Conservation (phyloP, 305 asterid genomes). For the Withania somnifera region DNA sequence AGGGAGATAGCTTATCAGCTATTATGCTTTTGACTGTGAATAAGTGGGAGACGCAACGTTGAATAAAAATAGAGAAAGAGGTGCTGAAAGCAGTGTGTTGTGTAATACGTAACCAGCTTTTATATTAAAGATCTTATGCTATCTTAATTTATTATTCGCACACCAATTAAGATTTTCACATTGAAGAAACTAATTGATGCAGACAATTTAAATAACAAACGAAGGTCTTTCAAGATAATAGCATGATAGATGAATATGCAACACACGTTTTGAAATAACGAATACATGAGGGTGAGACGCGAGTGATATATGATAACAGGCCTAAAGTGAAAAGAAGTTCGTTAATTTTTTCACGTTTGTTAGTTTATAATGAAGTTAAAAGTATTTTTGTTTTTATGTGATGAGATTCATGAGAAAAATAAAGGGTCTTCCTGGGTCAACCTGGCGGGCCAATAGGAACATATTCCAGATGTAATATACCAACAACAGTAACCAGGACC, state of each 20-base stretch:
- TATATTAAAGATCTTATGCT: not conserved
- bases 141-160: not conserved
- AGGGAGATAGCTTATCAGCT: not conserved
- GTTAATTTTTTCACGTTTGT: not conserved
- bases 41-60: not conserved
- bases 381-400: not conserved
- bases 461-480: not conserved
- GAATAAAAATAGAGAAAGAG: not conserved
- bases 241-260: not conserved
- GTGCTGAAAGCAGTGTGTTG: not conserved
- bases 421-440: not conserved
- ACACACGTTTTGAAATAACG: not conserved
- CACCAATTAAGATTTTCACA: not conserved
- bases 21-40: not conserved
- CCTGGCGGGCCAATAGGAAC: not conserved
- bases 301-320: not conserved
- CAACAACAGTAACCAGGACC: not conserved
- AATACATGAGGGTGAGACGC: not conserved
- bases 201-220: not conserved
- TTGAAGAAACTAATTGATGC: not conserved
- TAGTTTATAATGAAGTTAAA: not conserved
- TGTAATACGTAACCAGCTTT: not conserved
- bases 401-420: not conserved
- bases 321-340: not conserved
- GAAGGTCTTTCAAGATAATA: not conserved